Evolutionary conservation across 345 rosid genomes (phyloP).

Genomic region (Dovyalis caffra): DNA sequence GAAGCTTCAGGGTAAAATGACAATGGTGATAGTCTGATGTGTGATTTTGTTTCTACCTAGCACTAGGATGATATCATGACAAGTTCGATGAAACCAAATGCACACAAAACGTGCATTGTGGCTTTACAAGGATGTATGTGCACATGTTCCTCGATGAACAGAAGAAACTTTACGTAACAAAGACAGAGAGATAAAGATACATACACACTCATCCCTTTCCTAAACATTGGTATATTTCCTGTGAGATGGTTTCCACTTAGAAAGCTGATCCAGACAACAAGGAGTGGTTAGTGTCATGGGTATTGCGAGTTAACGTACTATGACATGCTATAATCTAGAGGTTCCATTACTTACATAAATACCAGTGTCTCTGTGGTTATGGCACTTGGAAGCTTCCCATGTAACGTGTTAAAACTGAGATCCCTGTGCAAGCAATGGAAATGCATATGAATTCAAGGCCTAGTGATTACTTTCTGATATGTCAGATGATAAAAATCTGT

Average conservation of each 20-base stretch:
- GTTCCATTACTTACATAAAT: slow-evolving; percentile 41
- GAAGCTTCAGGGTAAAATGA: too few species aligned
- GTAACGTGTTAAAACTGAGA: slow-evolving; percentile 60
- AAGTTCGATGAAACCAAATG: neutral
- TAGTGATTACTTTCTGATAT: neutral
- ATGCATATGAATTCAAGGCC: neutral
- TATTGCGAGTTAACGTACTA: neutral
- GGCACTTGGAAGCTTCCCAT: slow-evolving; percentile 43
- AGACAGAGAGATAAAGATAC: slow-evolving; percentile 18
- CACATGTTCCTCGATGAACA: neutral
- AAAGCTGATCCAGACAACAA: slow-evolving; percentile 38
- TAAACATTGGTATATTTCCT: slow-evolving; percentile 55
- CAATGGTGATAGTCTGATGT: too few species aligned
- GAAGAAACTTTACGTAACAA: neutral
- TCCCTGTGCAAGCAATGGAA: slow-evolving; percentile 38
- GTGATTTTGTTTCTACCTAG: neutral
- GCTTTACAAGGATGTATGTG: too few species aligned
- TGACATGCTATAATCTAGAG: neutral
- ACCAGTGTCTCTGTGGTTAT: slow-evolving; percentile 30
- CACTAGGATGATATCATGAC: neutral
- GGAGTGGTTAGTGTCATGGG: neutral
- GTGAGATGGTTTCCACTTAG: slow-evolving; percentile 45
- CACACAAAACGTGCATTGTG: neutral
- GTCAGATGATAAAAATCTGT: neutral
- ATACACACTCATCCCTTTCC: slow-evolving; percentile 51